Percentiles rank a stretch among this genome's conserved stretches.
phyloP scores from a whole-genome alignment of 202 grass and related monocot species.

The Eragrostis tef region DNA sequence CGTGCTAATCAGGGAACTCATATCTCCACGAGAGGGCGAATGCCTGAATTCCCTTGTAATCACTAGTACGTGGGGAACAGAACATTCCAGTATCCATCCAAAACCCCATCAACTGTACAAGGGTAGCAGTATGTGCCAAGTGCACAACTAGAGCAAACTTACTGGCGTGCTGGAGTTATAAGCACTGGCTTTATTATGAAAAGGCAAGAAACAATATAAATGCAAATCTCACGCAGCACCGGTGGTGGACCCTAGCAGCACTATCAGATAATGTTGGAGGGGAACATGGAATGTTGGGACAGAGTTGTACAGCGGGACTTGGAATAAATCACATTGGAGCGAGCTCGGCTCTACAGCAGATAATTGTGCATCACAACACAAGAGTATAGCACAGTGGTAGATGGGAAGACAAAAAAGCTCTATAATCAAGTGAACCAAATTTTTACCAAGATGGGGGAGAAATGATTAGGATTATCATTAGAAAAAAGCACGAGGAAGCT shows the following conservation, averaged over 20 bases:
- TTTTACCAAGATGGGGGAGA: not conserved
- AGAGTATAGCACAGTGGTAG: not conserved
- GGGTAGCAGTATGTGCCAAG: not conserved
- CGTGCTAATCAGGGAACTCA: not conserved
- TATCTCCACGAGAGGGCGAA: too few relatives aligned
- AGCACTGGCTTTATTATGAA: not conserved
- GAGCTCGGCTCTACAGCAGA: not conserved
- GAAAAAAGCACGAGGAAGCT: not conserved
- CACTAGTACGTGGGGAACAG: not conserved
- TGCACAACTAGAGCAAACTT: not conserved
- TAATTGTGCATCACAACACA: not conserved
- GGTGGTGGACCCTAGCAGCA: not conserved
- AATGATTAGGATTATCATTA: not conserved
- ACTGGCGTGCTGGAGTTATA: not conserved
- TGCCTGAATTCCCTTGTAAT: too few relatives aligned
- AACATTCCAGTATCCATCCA: not conserved
- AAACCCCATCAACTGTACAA: not conserved
- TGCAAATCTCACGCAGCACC: not conserved
- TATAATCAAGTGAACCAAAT: not conserved
- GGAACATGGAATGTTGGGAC: not conserved
- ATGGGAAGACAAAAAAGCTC: too few relatives aligned
- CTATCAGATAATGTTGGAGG: not conserved
- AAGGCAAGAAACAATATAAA: not conserved
- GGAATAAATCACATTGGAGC: not conserved
- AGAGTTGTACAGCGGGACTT: too few relatives aligned